A percentile compares a stretch with the other conserved stretches of the same genome.
Conservation (phyloP, 2,329 filamentous ascomycete species). For the Fonsecaea nubica region DNA sequence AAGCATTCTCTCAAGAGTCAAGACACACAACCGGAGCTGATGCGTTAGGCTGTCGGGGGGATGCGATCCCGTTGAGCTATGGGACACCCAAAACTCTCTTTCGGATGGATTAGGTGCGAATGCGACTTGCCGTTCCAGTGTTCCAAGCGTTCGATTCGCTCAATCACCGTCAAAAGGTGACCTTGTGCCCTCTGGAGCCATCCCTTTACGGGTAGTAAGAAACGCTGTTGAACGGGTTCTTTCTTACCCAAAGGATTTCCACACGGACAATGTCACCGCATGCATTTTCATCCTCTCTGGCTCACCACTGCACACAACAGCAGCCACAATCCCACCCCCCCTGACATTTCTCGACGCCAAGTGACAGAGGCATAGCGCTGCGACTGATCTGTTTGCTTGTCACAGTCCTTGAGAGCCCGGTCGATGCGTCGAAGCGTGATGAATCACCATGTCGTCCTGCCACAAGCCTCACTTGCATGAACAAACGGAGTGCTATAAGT, state of each 20-base stretch:
- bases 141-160: slow-evolving; percentile 1
- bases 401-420: not conserved
- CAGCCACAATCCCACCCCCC: slow-evolving; percentile 8
- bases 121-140: not conserved
- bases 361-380: slow-evolving; percentile 3
- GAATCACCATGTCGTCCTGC: slow-evolving; percentile 5
- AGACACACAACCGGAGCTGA: not conserved
- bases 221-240: slow-evolving; percentile 8
- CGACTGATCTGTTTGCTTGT: not conserved
- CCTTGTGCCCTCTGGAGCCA: not conserved
- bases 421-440: not conserved
- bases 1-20: not conserved
- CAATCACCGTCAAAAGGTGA: not conserved
- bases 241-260: slow-evolving; percentile 10
- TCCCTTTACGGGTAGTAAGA: slow-evolving; percentile 1
- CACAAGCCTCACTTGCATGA: not conserved
- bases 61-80: slow-evolving; percentile 19
- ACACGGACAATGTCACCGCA: not conserved
- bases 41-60: slow-evolving; percentile 24
- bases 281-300: slow-evolving; percentile 3
- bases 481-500: slow-evolving; percentile 15
- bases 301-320: not conserved
- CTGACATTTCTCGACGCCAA: slow-evolving; percentile 5
- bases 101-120: slow-evolving; percentile 5
- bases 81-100: slow-evolving; percentile 6